Percentiles rank a stretch among this genome's conserved stretches.
Conservation (phyloP, 164 flowering plant genomes). For the Cinnamomum chago region DNA sequence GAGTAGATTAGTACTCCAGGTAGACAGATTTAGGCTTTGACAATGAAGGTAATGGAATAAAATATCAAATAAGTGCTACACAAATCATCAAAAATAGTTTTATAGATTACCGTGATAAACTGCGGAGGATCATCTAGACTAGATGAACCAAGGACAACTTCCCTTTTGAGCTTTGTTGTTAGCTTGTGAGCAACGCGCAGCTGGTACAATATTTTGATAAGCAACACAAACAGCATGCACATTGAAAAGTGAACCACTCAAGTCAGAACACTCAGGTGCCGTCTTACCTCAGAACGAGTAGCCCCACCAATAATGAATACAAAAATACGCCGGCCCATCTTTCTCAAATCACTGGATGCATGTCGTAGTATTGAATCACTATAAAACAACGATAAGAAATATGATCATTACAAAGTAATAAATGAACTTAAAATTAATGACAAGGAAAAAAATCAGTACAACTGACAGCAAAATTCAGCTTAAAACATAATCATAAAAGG, state of each 20-base stretch:
- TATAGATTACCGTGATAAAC: slow-evolving; percentile 58
- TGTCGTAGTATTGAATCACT: slow-evolving; percentile 84
- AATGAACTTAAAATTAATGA: neutral
- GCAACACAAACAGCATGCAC: neutral
- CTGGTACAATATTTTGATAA: slow-evolving; percentile 34
- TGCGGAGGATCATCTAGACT: slow-evolving; percentile 95
- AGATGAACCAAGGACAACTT: slow-evolving; percentile 83
- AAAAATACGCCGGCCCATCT: slow-evolving; percentile 92
- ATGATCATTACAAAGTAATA: neutral
- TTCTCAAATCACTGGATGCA: slow-evolving; percentile 77
- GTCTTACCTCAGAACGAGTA: slow-evolving; percentile 89
- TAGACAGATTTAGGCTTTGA: neutral
- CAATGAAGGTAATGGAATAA: neutral
- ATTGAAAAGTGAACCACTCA: neutral
- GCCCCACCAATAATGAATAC: slow-evolving; percentile 96
- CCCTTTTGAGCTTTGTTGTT: slow-evolving; percentile 73
- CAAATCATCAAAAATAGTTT: neutral
- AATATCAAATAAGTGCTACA: neutral
- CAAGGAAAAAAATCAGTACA: neutral
- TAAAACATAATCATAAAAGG: neutral
- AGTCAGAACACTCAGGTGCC: neutral
- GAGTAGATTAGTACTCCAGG: neutral
- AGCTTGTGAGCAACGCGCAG: slow-evolving; percentile 88
- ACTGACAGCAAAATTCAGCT: neutral
- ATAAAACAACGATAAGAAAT: slow-evolving; percentile 10